These are phyloP conservation scores for Phytopythium vexans DNA, from an alignment of 352 stramenopile species.

Conservation along the genomic window DNA sequence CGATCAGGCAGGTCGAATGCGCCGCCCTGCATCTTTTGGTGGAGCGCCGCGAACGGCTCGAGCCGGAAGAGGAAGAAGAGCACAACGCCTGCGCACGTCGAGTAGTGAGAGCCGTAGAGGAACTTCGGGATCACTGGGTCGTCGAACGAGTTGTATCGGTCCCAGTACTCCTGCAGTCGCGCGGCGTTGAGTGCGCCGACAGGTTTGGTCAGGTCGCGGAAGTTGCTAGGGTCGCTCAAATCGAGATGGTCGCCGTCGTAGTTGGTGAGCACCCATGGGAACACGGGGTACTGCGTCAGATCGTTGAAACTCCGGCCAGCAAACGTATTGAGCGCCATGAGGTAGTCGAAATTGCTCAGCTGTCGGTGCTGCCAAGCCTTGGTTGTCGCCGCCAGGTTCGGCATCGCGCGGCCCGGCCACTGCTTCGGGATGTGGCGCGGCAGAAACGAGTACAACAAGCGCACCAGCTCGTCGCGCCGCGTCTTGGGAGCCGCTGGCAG, in stretches of 20 bases:
- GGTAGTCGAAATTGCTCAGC: conserved; percentile 95
- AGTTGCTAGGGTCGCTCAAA: conserved; percentile 87
- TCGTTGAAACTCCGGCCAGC: conserved; percentile 90
- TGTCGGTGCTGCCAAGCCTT: conserved; percentile 80
- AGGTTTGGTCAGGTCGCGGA: conserved; percentile 97
- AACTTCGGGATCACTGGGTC: conserved; percentile 90
- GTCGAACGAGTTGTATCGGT: conserved; percentile 93
- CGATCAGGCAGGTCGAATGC: conserved; percentile 98
- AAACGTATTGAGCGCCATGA: conserved; percentile 94
- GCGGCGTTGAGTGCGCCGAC: conserved; percentile 96
- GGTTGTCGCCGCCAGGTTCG: conserved; percentile 45
- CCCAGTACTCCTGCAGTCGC: conserved; percentile 92
- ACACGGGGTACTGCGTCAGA: conserved; percentile 96
- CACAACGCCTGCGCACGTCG: conserved; percentile 95
- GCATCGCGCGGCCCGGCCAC: conserved; percentile 57
- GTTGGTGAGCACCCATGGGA: conserved; percentile 87
- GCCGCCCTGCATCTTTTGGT: conserved; percentile 95
- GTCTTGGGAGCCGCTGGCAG: conserved; percentile 66
- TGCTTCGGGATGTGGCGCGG: conserved; percentile 70
- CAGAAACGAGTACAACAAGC: conserved; percentile 75
- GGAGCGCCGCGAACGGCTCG: conserved; percentile 97
- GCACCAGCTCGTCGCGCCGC: conserved; percentile 74
- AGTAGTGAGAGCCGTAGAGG: conserved; percentile 95
- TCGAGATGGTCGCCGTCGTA: conserved; percentile 75
- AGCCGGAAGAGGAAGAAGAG: conserved; percentile 98